These are phyloP conservation scores for Neurospora terricola DNA, from an alignment of 495 filamentous ascomycete genomes.

Conservation along the genomic window DNA sequence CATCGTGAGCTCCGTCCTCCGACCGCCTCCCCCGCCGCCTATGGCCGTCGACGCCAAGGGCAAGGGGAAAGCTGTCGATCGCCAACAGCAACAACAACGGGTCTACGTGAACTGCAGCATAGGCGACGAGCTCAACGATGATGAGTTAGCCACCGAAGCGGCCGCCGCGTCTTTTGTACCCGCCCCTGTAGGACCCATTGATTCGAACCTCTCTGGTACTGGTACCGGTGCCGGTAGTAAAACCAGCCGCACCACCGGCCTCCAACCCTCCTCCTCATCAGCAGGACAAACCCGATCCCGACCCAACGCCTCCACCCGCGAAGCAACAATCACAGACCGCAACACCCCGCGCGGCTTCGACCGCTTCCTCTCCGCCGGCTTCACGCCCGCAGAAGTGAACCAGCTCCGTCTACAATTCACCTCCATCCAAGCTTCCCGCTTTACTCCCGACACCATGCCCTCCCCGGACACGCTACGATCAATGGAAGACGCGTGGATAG, in stretches of 20 bases:
- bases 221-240: background rate
- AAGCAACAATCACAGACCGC: conserved; percentile 29
- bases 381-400: conserved; percentile 71
- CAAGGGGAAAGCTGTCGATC: conserved; percentile 16
- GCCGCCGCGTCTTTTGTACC: conserved; percentile 32
- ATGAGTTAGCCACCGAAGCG: conserved; percentile 63
- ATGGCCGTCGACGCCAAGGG: conserved; percentile 26
- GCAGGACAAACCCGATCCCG: background rate
- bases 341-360: conserved; percentile 77
- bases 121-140: conserved; percentile 55
- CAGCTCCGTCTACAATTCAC: conserved; percentile 78
- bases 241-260: conserved; percentile 1
- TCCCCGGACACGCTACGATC: conserved; percentile 39
- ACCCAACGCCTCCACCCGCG: conserved; percentile 7
- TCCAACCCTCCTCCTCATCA: conserved; percentile 2
- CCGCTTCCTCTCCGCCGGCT: conserved; percentile 66
- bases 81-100: conserved; percentile 14
- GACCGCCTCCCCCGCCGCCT: conserved; percentile 46
- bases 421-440: conserved; percentile 61
- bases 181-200: conserved; percentile 3
- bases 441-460: conserved; percentile 82
- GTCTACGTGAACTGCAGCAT: conserved; percentile 90
- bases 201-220: background rate
- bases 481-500: conserved; percentile 91
- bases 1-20: conserved; percentile 55